phyloP scores from a whole-genome alignment of 1,284 basidiomycete species.

The Cryptococcus jaspeensis region DNA sequence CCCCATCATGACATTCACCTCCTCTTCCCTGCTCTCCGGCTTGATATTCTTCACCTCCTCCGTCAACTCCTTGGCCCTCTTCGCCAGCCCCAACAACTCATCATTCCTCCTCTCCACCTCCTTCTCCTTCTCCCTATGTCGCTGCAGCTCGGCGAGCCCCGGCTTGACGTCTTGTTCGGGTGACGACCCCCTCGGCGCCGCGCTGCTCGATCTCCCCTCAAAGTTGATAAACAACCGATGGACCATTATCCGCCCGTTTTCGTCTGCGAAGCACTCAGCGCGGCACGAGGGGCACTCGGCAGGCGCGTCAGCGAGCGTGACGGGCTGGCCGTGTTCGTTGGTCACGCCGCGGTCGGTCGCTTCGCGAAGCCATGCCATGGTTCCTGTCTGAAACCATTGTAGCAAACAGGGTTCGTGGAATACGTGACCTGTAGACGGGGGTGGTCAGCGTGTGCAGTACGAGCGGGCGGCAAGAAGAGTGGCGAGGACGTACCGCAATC shows the following conservation, averaged over 20 bases:
- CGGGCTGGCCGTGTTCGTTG: conserved; percentile 17
- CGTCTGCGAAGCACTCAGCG: conserved; percentile 37
- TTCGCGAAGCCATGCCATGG: conserved; percentile 24
- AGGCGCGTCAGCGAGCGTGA: conserved; percentile 27
- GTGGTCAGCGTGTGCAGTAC: neutral
- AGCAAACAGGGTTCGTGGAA: conserved; percentile 41
- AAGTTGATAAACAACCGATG: conserved; percentile 42
- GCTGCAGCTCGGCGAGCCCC: neutral
- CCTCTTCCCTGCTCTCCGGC: conserved; percentile 22
- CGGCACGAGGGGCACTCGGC: conserved; percentile 43
- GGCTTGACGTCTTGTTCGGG: neutral
- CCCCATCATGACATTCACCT: conserved; percentile 23
- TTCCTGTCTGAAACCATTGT: conserved; percentile 35
- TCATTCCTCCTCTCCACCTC: conserved; percentile 16
- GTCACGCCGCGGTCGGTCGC: conserved; percentile 6
- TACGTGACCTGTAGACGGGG: conserved; percentile 41
- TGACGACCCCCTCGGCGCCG: conserved; percentile 7
- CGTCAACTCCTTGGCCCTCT: conserved; percentile 26
- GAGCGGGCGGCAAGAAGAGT: neutral
- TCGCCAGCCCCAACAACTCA: conserved; percentile 31
- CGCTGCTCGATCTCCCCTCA: conserved; percentile 9
- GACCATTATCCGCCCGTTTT: conserved; percentile 31
- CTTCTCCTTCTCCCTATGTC: conserved; percentile 1
- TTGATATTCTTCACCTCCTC: conserved; percentile 24
- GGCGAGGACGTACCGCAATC: conserved; percentile 40